These are phyloP conservation scores for Candida taoyuanica DNA, from an alignment of 805 yeast genomes.

Conservation along the genomic window DNA sequence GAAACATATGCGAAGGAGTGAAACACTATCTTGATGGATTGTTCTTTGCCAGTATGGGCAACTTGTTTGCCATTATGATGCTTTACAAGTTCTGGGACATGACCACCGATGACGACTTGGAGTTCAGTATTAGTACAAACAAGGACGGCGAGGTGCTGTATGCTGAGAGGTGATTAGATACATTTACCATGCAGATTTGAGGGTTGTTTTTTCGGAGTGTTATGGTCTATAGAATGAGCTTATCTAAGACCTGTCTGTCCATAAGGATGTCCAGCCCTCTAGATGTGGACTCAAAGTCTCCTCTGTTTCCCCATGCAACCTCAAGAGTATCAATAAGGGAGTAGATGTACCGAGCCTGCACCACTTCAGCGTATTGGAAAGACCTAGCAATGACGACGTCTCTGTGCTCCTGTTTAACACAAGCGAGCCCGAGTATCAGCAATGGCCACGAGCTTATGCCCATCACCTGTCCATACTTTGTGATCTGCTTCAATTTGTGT, in stretches of 20 bases:
- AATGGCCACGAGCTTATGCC: conserved; percentile 16
- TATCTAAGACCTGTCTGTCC: conserved; percentile 5
- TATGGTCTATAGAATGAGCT: conserved; percentile 5
- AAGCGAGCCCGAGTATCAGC: conserved; percentile 17
- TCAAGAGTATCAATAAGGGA: conserved; percentile 15
- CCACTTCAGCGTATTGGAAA: conserved; percentile 11
- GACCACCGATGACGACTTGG: conserved; percentile 91
- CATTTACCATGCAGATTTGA: not conserved
- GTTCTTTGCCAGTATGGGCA: conserved; percentile 77
- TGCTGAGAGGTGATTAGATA: conserved; percentile 12
- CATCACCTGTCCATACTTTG: conserved; percentile 9
- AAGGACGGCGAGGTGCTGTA: conserved; percentile 35
- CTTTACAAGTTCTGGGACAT: conserved; percentile 95
- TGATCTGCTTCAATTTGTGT: conserved; percentile 8
- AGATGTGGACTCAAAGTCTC: conserved; percentile 1
- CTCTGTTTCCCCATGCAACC: conserved; percentile 18
- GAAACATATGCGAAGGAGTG: conserved; percentile 59
- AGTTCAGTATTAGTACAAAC: conserved; percentile 67
- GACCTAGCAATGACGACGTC: conserved; percentile 9
- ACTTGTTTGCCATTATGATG: conserved; percentile 87
- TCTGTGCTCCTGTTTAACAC: conserved; percentile 9
- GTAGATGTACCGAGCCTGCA: conserved; percentile 15
- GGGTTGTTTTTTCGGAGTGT: not conserved
- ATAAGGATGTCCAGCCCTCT: conserved; percentile 17
- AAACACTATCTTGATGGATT: conserved; percentile 90